A percentile compares a stretch with the other conserved stretches of the same genome.
phyloP scores from a whole-genome alignment of 176 grass and related monocot genomes.

The Aegilops tauschii region DNA sequence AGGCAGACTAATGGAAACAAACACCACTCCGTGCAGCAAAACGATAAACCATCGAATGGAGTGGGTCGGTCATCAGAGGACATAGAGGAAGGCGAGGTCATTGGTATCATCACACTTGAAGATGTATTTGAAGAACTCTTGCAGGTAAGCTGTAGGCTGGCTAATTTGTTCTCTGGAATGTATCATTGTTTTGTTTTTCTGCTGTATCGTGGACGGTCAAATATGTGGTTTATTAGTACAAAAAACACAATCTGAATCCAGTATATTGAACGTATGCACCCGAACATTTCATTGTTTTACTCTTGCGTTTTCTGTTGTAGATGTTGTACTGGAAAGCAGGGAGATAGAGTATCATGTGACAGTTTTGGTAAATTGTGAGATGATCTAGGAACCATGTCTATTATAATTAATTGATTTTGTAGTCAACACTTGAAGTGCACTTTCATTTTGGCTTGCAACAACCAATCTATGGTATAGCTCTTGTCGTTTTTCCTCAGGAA shows the following conservation, averaged over 20 bases:
- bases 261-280: background rate
- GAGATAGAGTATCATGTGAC: background rate
- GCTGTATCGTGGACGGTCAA: background rate
- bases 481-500: background rate
- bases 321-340: conserved; percentile 9
- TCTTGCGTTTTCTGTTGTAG: background rate
- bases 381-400: background rate
- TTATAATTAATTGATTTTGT: background rate
- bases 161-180: conserved; percentile 8
- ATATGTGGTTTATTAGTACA: background rate
- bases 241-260: background rate
- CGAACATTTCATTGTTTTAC: background rate
- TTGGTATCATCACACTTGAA: conserved; percentile 99
- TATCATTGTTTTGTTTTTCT: background rate
- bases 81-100: conserved; percentile 96
- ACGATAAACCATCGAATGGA: conserved; percentile 35
- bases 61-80: conserved; percentile 63
- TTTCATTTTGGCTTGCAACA: background rate
- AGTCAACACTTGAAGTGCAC: background rate
- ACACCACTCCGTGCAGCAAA: conserved; percentile 19
- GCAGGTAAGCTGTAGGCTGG: conserved; percentile 51
- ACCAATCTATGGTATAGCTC: conserved; percentile 1
- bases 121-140: conserved; percentile 99
- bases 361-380: background rate
- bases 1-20: conserved; percentile 61